Percentiles rank a stretch among this genome's conserved stretches.
Conservation (phyloP, 768 basidiomycete species). For the Suillus fuscotomentosus region DNA sequence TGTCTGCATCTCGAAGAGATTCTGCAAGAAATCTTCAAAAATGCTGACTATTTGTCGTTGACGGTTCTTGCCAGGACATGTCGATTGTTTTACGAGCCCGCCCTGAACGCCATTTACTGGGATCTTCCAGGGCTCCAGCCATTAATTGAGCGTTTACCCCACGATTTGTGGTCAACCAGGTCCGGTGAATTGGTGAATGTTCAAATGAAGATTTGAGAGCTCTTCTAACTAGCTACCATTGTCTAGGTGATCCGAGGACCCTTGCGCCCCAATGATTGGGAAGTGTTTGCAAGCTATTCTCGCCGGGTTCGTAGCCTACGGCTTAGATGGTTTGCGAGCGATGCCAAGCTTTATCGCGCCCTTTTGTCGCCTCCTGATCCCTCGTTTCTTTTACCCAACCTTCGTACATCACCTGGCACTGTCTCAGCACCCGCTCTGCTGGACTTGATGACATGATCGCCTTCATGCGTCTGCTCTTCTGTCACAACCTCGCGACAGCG, state of each 20-base stretch:
- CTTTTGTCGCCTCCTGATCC: conserved; percentile 15
- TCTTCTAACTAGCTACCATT: background rate
- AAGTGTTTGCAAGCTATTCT: conserved; percentile 27
- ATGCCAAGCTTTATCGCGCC: conserved; percentile 18
- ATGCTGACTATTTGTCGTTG: conserved; percentile 30
- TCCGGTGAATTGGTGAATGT: background rate
- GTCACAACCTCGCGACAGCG: background rate
- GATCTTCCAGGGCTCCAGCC: conserved; percentile 30
- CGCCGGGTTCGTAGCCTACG: conserved; percentile 29
- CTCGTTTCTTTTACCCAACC: conserved; percentile 22
- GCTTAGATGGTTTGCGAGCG: conserved; percentile 28
- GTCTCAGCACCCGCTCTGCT: conserved; percentile 4
- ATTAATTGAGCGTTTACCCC: conserved; percentile 30
- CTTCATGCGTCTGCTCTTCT: conserved; percentile 25
- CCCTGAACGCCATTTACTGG: conserved; percentile 30
- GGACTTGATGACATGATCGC: conserved; percentile 19
- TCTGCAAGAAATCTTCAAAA: conserved; percentile 30
- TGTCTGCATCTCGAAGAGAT: conserved; percentile 33
- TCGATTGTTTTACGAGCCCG: conserved; percentile 31
- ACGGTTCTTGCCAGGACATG: conserved; percentile 31
- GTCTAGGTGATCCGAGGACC: conserved; percentile 22
- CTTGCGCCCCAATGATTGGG: conserved; percentile 23
- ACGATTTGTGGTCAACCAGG: conserved; percentile 29
- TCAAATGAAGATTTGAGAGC: background rate
- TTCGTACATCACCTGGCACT: conserved; percentile 20